A percentile compares a stretch with the other conserved stretches of the same genome.
phyloP scores from a whole-genome alignment of 2,329 filamentous ascomycete genomes.

The Fusarium sp. region DNA sequence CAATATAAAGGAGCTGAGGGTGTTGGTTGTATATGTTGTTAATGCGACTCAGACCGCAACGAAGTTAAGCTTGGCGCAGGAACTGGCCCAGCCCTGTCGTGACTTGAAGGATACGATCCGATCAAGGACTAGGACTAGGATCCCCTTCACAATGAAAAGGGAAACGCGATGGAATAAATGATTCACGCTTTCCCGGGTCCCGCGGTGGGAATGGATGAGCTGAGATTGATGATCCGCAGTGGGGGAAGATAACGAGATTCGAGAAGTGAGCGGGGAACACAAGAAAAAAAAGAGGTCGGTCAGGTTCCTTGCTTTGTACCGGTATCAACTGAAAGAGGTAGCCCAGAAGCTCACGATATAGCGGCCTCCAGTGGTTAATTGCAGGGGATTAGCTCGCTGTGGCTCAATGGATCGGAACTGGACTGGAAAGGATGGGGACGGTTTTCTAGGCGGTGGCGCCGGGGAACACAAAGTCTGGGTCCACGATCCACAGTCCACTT shows the following conservation, averaged over 20 bases:
- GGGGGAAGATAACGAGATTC: conserved; percentile 23
- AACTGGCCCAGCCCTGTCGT: conserved; percentile 14
- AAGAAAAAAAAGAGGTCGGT: conserved; percentile 23
- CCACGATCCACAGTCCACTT: conserved; percentile 12
- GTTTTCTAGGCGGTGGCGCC: conserved; percentile 31
- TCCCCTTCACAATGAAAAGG: conserved; percentile 27
- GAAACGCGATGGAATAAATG: conserved; percentile 21
- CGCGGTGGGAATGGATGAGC: conserved; percentile 36
- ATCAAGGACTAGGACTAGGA: conserved; percentile 22
- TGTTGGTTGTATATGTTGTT: conserved; percentile 17
- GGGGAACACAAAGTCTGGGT: conserved; percentile 23
- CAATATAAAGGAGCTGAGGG: conserved; percentile 11
- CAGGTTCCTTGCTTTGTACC: conserved; percentile 13
- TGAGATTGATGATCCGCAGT: conserved; percentile 32
- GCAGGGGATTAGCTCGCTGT: conserved; percentile 24
- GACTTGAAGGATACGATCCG: conserved; percentile 23
- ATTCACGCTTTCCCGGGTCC: conserved; percentile 37
- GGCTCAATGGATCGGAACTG: no score
- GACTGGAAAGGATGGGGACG: conserved; percentile 11
- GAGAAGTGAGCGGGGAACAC: background rate
- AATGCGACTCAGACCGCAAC: conserved; percentile 28
- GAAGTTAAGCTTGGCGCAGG: conserved; percentile 1
- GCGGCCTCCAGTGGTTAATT: conserved; percentile 30
- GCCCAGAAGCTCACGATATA: conserved; percentile 27
- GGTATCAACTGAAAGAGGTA: conserved; percentile 24